Percentiles rank a stretch among this genome's conserved stretches.
Conservation (phyloP, 2,329 filamentous ascomycete genomes). For the Amphichorda felina region DNA sequence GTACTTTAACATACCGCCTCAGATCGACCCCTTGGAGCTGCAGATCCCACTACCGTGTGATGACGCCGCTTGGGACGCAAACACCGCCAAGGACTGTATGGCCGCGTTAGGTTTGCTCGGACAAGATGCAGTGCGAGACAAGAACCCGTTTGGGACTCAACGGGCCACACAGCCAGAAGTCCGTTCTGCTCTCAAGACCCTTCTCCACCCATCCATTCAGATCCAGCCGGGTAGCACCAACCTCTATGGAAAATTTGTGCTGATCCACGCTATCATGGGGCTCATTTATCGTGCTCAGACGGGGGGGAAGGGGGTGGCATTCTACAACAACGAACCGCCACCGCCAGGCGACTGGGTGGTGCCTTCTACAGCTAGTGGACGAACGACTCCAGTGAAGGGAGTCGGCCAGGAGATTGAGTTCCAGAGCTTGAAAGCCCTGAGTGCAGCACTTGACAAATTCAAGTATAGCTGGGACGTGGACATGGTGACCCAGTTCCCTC, state of each 20-base stretch:
- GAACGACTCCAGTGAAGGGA: constrained; percentile 31
- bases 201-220: constrained; percentile 45
- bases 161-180: constrained; percentile 54
- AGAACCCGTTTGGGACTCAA: constrained; percentile 51
- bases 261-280: constrained; percentile 57
- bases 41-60: constrained; percentile 58
- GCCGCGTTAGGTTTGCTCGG: constrained; percentile 54
- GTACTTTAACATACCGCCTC: constrained; percentile 57
- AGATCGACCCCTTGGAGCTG: constrained; percentile 53
- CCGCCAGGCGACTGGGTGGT: constrained; percentile 47
- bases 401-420: constrained; percentile 25
- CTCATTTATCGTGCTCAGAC: constrained; percentile 38
- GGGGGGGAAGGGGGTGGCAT: constrained; percentile 22
- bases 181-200: constrained; percentile 45
- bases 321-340: constrained; percentile 36
- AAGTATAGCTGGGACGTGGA: constrained; percentile 62
- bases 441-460: constrained; percentile 56
- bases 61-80: constrained; percentile 64
- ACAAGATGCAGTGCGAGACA: constrained; percentile 35
- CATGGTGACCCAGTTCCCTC: constrained; percentile 55
- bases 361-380: constrained; percentile 27
- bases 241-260: constrained; percentile 60
- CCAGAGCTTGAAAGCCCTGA: constrained; percentile 33
- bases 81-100: constrained; percentile 45
- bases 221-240: constrained; percentile 58